Evolutionary conservation across 495 filamentous ascomycete species (phyloP).

Genomic region (Evansstolkia leycettana): DNA sequence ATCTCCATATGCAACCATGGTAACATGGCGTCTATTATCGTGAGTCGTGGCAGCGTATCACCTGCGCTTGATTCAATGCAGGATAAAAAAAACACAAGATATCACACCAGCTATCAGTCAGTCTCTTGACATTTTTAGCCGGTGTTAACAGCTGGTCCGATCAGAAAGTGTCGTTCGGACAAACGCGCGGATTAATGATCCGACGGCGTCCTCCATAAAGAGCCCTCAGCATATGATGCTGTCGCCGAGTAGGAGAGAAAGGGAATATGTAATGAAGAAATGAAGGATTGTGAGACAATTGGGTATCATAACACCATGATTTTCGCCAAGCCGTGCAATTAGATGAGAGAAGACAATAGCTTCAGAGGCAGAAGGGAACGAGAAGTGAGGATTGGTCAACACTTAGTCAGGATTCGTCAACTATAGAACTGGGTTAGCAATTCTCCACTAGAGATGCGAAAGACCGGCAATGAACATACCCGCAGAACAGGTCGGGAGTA

Average conservation of each 20-base stretch:
- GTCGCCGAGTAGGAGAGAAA: slow-evolving; percentile 9
- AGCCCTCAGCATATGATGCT: not conserved
- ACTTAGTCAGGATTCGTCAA: slow-evolving; percentile 42
- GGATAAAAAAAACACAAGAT: too few relatives aligned
- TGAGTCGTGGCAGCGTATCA: too few relatives aligned
- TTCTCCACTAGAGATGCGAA: slow-evolving; percentile 1
- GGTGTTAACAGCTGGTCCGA: too few relatives aligned
- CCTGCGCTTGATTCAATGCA: too few relatives aligned
- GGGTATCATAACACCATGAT: slow-evolving; percentile 36
- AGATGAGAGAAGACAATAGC: slow-evolving; percentile 14
- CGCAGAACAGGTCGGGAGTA: slow-evolving; percentile 45
- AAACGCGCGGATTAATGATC: too few relatives aligned
- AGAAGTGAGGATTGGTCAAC: not conserved
- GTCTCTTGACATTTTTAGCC: too few relatives aligned
- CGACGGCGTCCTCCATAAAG: too few relatives aligned
- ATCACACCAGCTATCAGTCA: too few relatives aligned
- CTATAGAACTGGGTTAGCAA: slow-evolving; percentile 20
- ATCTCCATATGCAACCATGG: too few relatives aligned
- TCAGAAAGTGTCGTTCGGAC: too few relatives aligned
- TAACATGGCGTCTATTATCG: too few relatives aligned
- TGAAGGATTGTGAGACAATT: slow-evolving; percentile 21
- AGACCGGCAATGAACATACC: slow-evolving; percentile 19
- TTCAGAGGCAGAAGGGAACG: not conserved
- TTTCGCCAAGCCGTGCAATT: slow-evolving; percentile 23
- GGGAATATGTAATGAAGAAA: slow-evolving; percentile 15